Evolutionary conservation across 108 stramenopile genomes (phyloP).

Genomic region (Conticribra guillardii): DNA sequence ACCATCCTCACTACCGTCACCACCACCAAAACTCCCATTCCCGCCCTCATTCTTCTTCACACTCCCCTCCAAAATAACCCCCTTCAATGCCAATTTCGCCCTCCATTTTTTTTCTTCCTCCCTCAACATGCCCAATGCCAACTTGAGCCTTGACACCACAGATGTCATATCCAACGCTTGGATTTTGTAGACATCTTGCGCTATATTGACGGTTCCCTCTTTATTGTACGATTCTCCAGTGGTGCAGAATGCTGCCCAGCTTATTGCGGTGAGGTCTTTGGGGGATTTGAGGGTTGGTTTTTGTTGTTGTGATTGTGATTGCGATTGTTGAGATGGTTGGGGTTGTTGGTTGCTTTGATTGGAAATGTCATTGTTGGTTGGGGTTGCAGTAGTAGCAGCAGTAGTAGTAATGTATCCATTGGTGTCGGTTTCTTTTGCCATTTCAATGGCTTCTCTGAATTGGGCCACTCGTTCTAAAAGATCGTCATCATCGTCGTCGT

Average conservation of each 20-base stretch:
- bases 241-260: slow-evolving; percentile 85
- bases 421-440: slow-evolving; percentile 48
- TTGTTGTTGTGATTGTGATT: background rate
- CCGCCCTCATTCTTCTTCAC: too few relatives aligned
- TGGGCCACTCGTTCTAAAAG: slow-evolving; percentile 23
- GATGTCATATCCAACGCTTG: slow-evolving; percentile 71
- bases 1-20: too few relatives aligned
- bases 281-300: slow-evolving; percentile 38
- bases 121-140: slow-evolving; percentile 70
- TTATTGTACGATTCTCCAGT: slow-evolving; percentile 36
- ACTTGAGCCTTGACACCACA: slow-evolving; percentile 64
- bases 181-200: slow-evolving; percentile 53
- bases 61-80: too few relatives aligned
- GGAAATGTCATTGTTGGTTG: slow-evolving; percentile 19
- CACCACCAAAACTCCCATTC: too few relatives aligned
- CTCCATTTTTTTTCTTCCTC: slow-evolving; percentile 61
- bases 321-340: background rate
- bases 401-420: slow-evolving; percentile 29
- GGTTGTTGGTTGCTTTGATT: too few relatives aligned
- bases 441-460: slow-evolving; percentile 42
- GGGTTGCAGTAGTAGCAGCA: slow-evolving; percentile 8
- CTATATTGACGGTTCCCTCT: slow-evolving; percentile 33
- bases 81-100: slow-evolving; percentile 60
- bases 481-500: slow-evolving; percentile 35
- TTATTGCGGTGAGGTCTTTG: slow-evolving; percentile 76